A percentile compares a stretch with the other conserved stretches of the same genome.
Evolutionary conservation across 805 yeast species (phyloP).

Genomic region (Yarrowia deformans): DNA sequence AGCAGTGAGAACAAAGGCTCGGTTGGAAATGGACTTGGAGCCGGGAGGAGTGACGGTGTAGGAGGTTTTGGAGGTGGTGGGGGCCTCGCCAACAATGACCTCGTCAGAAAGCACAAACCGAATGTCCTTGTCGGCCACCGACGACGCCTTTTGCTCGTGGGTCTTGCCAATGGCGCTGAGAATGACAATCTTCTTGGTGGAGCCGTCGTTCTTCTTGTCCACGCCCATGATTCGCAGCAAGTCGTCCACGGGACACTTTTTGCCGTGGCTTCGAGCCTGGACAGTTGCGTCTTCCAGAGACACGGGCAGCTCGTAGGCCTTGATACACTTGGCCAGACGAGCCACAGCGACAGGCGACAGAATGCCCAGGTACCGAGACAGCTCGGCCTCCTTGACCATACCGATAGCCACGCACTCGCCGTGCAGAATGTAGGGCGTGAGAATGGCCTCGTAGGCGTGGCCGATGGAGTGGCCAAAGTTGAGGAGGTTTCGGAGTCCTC

Average conservation of each 20-base stretch:
- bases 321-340: conserved; percentile 79
- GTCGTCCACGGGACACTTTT: conserved; percentile 76
- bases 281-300: conserved; percentile 76
- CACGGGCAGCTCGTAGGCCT: conserved; percentile 86
- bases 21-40: conserved; percentile 93
- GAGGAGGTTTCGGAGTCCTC: conserved; percentile 87
- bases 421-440: conserved; percentile 94
- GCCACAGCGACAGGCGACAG: conserved; percentile 94
- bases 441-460: conserved; percentile 96
- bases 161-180: conserved; percentile 87
- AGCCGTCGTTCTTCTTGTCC: conserved; percentile 95
- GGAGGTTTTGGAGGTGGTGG: conserved; percentile 49
- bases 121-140: conserved; percentile 80
- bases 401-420: conserved; percentile 99
- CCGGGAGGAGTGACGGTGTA: conserved; percentile 84
- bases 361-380: conserved; percentile 88
- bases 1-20: conserved; percentile 93
- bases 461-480: conserved; percentile 98
- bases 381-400: conserved; percentile 91
- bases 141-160: conserved; percentile 85
- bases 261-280: conserved; percentile 70
- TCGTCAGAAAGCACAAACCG: conserved; percentile 85
- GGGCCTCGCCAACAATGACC: conserved; percentile 64
- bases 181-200: conserved; percentile 84
- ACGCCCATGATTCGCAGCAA: conserved; percentile 87